Conservation (phyloP, 352 stramenopile genomes). For the Globisporangium echinulatum region DNA sequence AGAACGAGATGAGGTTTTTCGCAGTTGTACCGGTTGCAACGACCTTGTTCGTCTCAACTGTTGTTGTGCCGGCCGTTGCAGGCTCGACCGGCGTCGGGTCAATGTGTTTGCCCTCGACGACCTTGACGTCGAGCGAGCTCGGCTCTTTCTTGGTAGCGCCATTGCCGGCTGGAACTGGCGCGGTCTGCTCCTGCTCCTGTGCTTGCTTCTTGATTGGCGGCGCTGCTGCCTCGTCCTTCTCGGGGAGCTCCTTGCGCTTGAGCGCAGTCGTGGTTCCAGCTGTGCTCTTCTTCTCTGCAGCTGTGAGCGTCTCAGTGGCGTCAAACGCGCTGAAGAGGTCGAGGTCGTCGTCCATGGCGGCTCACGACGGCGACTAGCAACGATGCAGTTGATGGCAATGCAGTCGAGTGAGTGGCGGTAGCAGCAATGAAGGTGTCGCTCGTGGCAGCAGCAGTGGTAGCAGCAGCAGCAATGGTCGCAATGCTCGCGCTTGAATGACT, state of each 20-base stretch:
- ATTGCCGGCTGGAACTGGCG: background rate
- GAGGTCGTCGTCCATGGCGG: constrained; percentile 74
- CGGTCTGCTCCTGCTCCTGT: background rate
- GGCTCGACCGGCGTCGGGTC: constrained; percentile 45
- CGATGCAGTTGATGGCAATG: background rate
- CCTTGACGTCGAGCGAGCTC: constrained; percentile 42
- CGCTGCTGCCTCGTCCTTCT: constrained; percentile 10
- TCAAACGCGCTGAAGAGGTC: constrained; percentile 94
- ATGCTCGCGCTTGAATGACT: constrained; percentile 1
- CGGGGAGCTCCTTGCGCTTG: constrained; percentile 43
- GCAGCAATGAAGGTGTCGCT: no score
- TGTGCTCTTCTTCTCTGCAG: constrained; percentile 36
- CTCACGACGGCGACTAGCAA: background rate
- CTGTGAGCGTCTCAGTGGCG: constrained; percentile 60
- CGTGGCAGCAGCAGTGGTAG: no score
- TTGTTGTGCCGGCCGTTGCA: background rate
- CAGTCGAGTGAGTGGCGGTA: no score
- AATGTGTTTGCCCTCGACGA: constrained; percentile 71
- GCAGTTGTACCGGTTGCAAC: constrained; percentile 92
- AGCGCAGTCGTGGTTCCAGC: constrained; percentile 12
- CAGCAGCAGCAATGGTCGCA: background rate
- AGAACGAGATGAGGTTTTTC: constrained; percentile 95
- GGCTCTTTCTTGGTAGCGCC: constrained; percentile 9
- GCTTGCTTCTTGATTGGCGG: constrained; percentile 54
- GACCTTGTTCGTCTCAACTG: constrained; percentile 28